Evolutionary conservation across 176 grass and related monocot genomes (phyloP).

Genomic region (Juncus inflexus): DNA sequence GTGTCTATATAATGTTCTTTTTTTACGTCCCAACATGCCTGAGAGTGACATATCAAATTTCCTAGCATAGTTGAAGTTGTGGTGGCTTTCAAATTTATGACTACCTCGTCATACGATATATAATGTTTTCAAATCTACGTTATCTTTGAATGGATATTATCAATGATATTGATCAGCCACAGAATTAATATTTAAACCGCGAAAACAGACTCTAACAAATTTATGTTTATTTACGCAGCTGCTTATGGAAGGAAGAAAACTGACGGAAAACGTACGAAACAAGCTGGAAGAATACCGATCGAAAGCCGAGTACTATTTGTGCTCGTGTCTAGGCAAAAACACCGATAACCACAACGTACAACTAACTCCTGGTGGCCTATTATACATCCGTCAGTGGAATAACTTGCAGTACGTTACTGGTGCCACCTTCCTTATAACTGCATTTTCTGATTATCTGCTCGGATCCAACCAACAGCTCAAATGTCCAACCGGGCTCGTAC

Average conservation of each 20-base stretch:
- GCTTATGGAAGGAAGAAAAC: slow-evolving; percentile 48
- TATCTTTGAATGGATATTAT: no score
- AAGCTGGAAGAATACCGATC: slow-evolving; percentile 46
- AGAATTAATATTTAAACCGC: no score
- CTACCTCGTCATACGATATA: no score
- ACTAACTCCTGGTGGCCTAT: slow-evolving; percentile 63
- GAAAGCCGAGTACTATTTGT: slow-evolving; percentile 70
- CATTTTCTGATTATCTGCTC: slow-evolving; percentile 52
- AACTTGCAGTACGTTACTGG: slow-evolving; percentile 79
- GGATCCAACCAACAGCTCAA: slow-evolving; percentile 35
- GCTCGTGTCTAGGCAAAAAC: slow-evolving; percentile 73
- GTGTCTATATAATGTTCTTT: no score
- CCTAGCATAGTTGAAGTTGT: no score
- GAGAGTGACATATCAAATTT: no score
- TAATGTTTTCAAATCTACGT: no score
- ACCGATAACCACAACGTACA: slow-evolving; percentile 53
- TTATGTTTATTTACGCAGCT: slow-evolving; percentile 35
- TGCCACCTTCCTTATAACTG: slow-evolving; percentile 70
- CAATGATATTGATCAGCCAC: no score
- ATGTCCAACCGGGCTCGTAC: background rate
- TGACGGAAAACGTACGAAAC: slow-evolving; percentile 25
- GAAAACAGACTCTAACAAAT: no score
- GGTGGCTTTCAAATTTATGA: no score
- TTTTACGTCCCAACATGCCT: no score
- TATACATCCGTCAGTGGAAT: slow-evolving; percentile 83